Conservation (phyloP, 306 rosid genomes). For the Lupinus albus region DNA sequence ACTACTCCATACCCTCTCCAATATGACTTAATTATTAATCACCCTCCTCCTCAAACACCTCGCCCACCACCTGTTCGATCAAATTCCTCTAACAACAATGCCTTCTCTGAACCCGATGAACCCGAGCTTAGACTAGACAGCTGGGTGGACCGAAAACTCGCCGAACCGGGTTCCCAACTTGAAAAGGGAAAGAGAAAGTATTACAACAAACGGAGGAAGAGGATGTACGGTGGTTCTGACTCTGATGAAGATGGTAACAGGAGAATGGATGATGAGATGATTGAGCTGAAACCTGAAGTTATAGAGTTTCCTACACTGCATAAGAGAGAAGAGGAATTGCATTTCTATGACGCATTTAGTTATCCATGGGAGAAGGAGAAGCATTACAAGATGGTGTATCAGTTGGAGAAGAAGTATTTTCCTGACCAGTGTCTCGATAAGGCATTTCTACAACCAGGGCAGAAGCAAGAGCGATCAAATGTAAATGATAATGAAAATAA, state of each 20-base stretch:
- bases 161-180: slow-evolving; percentile 48
- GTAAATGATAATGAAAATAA: background rate
- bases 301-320: slow-evolving; percentile 73
- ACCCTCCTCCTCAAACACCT: slow-evolving; percentile 15
- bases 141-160: slow-evolving; percentile 69
- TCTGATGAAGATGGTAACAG: slow-evolving; percentile 57
- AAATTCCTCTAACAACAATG: slow-evolving; percentile 38
- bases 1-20: too few species aligned
- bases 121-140: slow-evolving; percentile 58
- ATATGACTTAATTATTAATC: too few species aligned
- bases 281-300: slow-evolving; percentile 83
- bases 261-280: slow-evolving; percentile 52
- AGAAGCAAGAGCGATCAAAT: slow-evolving; percentile 44
- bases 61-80: slow-evolving; percentile 52
- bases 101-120: slow-evolving; percentile 39
- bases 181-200: slow-evolving; percentile 84
- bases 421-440: slow-evolving; percentile 84
- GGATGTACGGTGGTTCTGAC: slow-evolving; percentile 91
- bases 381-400: slow-evolving; percentile 93
- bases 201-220: slow-evolving; percentile 70
- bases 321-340: slow-evolving; percentile 79
- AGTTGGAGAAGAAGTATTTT: slow-evolving; percentile 84
- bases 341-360: slow-evolving; percentile 69
- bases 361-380: slow-evolving; percentile 96
- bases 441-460: slow-evolving; percentile 84